Evolutionary conservation across 345 rosid genomes (phyloP).

Genomic region (Mallotus nudiflorus): DNA sequence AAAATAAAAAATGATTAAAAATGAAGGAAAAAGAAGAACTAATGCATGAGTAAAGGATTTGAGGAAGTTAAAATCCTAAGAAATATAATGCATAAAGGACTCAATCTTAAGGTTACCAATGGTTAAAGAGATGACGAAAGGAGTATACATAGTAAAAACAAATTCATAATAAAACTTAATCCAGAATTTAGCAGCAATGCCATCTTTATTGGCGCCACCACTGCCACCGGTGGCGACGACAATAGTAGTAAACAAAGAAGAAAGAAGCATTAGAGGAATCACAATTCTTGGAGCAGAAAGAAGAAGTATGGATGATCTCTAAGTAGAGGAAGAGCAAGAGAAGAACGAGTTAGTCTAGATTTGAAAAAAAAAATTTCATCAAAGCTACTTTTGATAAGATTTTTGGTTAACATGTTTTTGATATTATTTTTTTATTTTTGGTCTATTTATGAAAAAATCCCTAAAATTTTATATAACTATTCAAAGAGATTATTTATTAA

Average conservation of each 20-base stretch:
- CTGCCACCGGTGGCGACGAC: background rate
- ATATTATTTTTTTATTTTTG: no score
- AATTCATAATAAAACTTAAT: conserved; percentile 65
- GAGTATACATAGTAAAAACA: conserved; percentile 65
- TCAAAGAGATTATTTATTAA: no score
- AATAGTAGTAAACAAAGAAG: background rate
- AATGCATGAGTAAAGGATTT: conserved; percentile 89
- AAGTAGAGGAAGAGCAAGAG: background rate
- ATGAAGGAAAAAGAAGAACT: conserved; percentile 30
- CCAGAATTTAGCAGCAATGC: conserved; percentile 68
- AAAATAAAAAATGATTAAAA: background rate
- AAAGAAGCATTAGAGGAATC: conserved; percentile 18
- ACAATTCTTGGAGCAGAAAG: conserved; percentile 13
- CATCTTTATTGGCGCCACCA: conserved; percentile 52
- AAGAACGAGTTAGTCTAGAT: background rate
- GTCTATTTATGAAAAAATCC: no score
- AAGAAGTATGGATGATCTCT: conserved; percentile 7
- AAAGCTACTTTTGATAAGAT: no score
- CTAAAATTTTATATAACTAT: no score
- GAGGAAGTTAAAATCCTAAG: conserved; percentile 84
- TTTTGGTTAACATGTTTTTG: no score
- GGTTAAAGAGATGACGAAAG: conserved; percentile 71
- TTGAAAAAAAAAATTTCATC: no score
- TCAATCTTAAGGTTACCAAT: conserved; percentile 76
- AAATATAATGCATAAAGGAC: conserved; percentile 66